Evolutionary conservation across 176 grass and related monocot genomes (phyloP), one percentile per base, ranked within the genome.

Genomic region (Hordeum marinum): DNA sequence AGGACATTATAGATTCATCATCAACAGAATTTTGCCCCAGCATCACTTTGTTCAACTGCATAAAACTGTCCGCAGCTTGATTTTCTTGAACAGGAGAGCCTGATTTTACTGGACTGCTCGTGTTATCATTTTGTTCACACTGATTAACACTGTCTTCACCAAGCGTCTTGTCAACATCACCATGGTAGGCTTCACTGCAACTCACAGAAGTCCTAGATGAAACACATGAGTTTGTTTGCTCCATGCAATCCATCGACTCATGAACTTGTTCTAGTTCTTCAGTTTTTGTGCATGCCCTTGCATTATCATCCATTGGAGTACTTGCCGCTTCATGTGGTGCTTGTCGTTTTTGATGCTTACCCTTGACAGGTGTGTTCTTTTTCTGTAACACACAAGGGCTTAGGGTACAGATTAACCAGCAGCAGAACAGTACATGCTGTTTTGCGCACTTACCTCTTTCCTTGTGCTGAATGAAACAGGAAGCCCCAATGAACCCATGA

Each of bases 401-500:
- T 83, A 66, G 78, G 65, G 26, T 80, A 60, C 35, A 86, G 35
- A 84, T 65, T 84, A 73, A 45, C 11, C 4, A 85, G 63, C 32
- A 67, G 36, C 27, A 11, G 26, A 70, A 75, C 17, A 78, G 25
- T 80, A 68, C 34, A 77, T 58, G 36, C 41, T 29, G 59, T 26
- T 6, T 63, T 74, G 69, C 81, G 32, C 63, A 77, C 80, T 76
- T 81, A 90, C 94, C 88, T 87, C 87, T 87, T 95, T 94, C 80
- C 73, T 95, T 80, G 96, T 87, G 72, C 68, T 87, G 82, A 98
- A 98, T 46, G 93, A 94, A 80, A 95, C 80, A 80, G 96, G 96
- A 80, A 98, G 93, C 82, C 96, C 96, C 84, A 98, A 84, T 72
- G 87, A 86, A 89, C 90, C 91, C 96, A 98, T 94, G 69, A 92